These are phyloP conservation scores for Camelina neglecta DNA, from an alignment of 345 rosid species.

Conservation along the genomic window DNA sequence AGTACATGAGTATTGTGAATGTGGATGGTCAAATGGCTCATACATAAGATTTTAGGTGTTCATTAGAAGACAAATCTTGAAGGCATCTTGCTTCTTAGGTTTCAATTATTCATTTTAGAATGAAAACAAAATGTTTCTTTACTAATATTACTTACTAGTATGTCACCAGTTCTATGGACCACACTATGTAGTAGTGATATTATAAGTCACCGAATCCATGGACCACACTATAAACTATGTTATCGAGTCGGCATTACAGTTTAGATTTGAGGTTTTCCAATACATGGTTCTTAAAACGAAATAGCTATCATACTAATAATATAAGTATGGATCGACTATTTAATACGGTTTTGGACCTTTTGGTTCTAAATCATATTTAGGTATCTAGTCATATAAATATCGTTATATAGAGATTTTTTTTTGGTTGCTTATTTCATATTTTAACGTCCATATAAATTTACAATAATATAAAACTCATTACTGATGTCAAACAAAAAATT, in stretches of 20 bases:
- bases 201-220: neutral
- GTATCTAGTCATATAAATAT: too few species aligned
- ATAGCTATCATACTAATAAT: neutral
- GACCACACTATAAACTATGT: constrained; percentile 16
- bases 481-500: neutral
- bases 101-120: constrained; percentile 33
- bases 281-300: neutral
- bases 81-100: constrained; percentile 25
- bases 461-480: neutral
- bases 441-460: too few species aligned
- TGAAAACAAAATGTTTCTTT: constrained; percentile 24
- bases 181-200: too few species aligned
- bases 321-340: neutral
- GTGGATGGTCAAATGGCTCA: too few species aligned
- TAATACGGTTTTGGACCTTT: neutral
- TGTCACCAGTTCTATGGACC: neutral
- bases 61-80: constrained; percentile 38
- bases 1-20: too few species aligned
- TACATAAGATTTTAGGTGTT: neutral
- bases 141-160: neutral
- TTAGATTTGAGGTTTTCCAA: too few species aligned
- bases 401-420: too few species aligned
- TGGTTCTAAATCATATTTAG: too few species aligned
- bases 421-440: too few species aligned
- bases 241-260: too few species aligned